Conservation (phyloP, 2,329 filamentous ascomycete genomes). For the Penicillium sp. region DNA sequence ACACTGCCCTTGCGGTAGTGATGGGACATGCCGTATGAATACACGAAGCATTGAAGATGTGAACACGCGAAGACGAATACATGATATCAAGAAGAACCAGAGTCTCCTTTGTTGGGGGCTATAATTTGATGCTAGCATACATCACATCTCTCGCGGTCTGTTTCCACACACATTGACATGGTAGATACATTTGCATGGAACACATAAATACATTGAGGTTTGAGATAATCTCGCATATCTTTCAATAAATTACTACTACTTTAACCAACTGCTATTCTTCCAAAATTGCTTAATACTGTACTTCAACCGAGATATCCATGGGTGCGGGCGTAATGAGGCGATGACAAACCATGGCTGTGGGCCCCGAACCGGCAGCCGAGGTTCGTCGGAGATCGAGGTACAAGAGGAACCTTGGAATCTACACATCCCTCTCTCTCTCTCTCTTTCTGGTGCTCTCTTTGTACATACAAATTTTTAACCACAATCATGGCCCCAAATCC, state of each 20-base stretch:
- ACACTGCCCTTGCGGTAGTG: constrained; percentile 19
- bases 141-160: background rate
- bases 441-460: background rate
- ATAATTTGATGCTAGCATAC: constrained; percentile 2
- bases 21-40: background rate
- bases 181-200: constrained; percentile 2
- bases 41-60: background rate
- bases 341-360: background rate
- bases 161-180: background rate
- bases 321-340: background rate
- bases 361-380: constrained; percentile 2
- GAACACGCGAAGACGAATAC: constrained; percentile 12
- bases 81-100: constrained; percentile 12
- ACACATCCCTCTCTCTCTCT: too few relatives aligned
- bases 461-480: background rate
- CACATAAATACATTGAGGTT: constrained; percentile 1
- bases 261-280: background rate
- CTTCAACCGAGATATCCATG: too few relatives aligned
- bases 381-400: background rate
- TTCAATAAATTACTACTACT: background rate
- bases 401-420: background rate
- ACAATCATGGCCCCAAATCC: constrained; percentile 22
- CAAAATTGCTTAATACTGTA: background rate
- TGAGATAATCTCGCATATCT: background rate
- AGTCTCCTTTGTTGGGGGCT: constrained; percentile 4